Conservation (phyloP, 192 early-diverging fungal species). For the Backusella luteola region DNA sequence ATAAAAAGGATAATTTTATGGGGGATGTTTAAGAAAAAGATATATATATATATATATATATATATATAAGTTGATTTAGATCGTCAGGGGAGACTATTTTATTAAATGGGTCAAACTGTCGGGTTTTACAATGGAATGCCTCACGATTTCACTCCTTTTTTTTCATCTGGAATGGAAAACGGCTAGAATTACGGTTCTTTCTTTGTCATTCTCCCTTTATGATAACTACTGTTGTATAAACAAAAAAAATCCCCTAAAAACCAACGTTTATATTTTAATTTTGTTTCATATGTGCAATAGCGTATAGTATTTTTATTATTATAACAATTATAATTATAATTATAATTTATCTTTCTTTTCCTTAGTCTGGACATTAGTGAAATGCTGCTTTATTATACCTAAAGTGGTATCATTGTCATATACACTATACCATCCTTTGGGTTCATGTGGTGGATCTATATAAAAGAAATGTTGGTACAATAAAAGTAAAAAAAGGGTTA, state of each 20-base stretch:
- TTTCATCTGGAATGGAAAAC: conserved; percentile 2
- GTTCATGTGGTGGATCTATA: conserved; percentile 37
- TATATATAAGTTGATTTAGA: neutral
- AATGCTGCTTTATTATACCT: conserved; percentile 16
- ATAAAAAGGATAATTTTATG: conserved; percentile 3
- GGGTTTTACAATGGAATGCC: conserved; percentile 4
- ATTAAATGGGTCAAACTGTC: neutral
- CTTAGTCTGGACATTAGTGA: neutral
- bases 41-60: neutral
- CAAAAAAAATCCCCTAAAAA: conserved; percentile 4
- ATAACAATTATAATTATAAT: neutral
- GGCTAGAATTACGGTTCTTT: neutral
- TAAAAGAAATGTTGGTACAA: neutral
- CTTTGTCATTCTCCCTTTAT: neutral
- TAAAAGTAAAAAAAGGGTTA: neutral
- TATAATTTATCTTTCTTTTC: neutral
- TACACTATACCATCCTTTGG: conserved; percentile 60
- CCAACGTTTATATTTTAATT: conserved; percentile 1
- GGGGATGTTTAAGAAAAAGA: neutral
- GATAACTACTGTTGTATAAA: neutral
- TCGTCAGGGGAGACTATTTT: conserved; percentile 1
- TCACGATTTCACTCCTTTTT: neutral
- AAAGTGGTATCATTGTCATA: conserved; percentile 52
- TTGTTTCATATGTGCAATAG: neutral
- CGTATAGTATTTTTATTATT: neutral